These are phyloP conservation scores for Neckera pumila DNA, from an alignment of 225 moss, liverwort and hornwort genomes.

Conservation along the genomic window DNA sequence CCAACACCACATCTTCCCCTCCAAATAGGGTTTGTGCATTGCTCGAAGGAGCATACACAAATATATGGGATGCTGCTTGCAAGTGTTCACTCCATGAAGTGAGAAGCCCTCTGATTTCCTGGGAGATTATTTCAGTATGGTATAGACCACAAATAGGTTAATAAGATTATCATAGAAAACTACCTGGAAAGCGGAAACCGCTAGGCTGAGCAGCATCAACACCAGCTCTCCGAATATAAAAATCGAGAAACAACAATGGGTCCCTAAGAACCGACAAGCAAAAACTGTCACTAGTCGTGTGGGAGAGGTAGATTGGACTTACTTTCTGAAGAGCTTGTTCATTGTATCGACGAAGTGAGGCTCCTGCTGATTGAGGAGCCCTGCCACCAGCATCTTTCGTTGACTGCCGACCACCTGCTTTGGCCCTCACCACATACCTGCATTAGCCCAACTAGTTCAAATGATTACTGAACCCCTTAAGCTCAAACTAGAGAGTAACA, in stretches of 20 bases:
- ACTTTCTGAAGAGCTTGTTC: slow-evolving; percentile 96
- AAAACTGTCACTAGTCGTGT: neutral
- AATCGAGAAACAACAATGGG: neutral
- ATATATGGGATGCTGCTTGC: slow-evolving; percentile 75
- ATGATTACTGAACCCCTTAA: slow-evolving; percentile 2
- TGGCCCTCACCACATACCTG: slow-evolving; percentile 99
- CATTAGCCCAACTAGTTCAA: slow-evolving; percentile 53
- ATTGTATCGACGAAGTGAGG: slow-evolving; percentile 98
- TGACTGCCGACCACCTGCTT: slow-evolving; percentile 99
- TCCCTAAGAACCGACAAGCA: neutral
- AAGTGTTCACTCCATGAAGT: slow-evolving; percentile 66
- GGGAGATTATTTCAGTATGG: slow-evolving; percentile 2
- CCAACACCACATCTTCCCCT: slow-evolving; percentile 62
- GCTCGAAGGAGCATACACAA: slow-evolving; percentile 92
- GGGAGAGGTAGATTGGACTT: slow-evolving; percentile 1
- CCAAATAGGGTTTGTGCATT: slow-evolving; percentile 84
- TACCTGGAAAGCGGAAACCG: neutral
- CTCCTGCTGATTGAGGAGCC: slow-evolving; percentile 96
- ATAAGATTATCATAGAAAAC: neutral
- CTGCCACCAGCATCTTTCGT: slow-evolving; percentile 71
- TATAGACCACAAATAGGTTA: neutral
- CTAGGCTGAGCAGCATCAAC: neutral
- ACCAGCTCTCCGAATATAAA: neutral
- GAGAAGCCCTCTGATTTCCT: slow-evolving; percentile 91
- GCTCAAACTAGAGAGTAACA: neutral